A percentile compares a stretch with the other conserved stretches of the same genome.
These are phyloP conservation scores for Clausena lansium DNA, from an alignment of 345 rosid genomes.

Conservation along the genomic window DNA sequence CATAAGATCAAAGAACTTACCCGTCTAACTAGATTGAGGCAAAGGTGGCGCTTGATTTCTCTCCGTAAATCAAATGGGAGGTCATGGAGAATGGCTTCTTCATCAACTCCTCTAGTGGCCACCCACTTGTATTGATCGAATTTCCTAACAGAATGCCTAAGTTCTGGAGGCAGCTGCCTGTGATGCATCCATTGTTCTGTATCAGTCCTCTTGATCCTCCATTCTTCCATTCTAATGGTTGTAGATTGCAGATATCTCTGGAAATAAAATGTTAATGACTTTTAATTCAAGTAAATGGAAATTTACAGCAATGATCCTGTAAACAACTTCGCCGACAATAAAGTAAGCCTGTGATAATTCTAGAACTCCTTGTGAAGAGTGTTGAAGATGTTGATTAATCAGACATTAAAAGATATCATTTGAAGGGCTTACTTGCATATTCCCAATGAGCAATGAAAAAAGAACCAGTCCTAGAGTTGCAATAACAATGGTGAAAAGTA, in stretches of 20 bases:
- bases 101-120: slow-evolving; percentile 29
- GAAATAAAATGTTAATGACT: background rate
- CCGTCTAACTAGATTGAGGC: slow-evolving; percentile 20
- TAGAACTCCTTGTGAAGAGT: no score
- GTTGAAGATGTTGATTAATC: no score
- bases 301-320: no score
- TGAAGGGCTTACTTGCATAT: slow-evolving; percentile 27
- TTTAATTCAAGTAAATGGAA: background rate
- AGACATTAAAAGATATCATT: no score
- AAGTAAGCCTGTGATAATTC: no score
- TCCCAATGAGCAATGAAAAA: slow-evolving; percentile 37
- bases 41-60: slow-evolving; percentile 26
- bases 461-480: slow-evolving; percentile 34
- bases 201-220: slow-evolving; percentile 28
- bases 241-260: slow-evolving; percentile 23
- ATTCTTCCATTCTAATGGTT: slow-evolving; percentile 14
- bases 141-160: slow-evolving; percentile 15
- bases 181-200: slow-evolving; percentile 30
- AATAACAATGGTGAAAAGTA: slow-evolving; percentile 30
- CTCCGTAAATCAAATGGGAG: slow-evolving; percentile 21
- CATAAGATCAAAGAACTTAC: slow-evolving; percentile 6
- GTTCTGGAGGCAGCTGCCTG: slow-evolving; percentile 28
- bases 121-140: slow-evolving; percentile 29
- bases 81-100: slow-evolving; percentile 19
- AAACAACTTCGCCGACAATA: no score